Base-by-base conservation (phyloP, 208 protist species). In the Leishmania braziliensis region DNA sequence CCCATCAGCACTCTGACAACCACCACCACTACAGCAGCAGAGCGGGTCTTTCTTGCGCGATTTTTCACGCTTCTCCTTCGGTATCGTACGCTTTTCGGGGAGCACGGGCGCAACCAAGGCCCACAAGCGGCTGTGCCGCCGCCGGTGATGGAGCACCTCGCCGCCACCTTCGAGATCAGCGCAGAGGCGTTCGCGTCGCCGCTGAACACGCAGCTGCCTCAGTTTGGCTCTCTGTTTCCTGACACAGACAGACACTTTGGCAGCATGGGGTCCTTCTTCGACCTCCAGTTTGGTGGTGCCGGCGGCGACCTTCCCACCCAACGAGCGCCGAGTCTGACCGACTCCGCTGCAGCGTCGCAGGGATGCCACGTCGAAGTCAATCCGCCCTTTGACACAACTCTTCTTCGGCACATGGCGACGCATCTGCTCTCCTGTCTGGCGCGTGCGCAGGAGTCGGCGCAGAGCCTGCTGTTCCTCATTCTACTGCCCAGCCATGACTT, bases 111-210 rank as follows among this genome's bases (percentile, higher is more conserved):
- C 85, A 95, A 95, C 69, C 88, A 92, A 65, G 92, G 92, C 50
- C 90, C 90, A 18, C 92, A 95, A 23, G 91, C 90, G 9, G 90
- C 92, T 29, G 75, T 95, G n/a, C 90, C 90, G 14, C 89, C 92
- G 0, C 60, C 84, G 6, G 76, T 93, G 20, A 86, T 97, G 82
- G 69, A 84, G 53, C 18, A 77, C 8, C 86, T 97, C 10, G 71
- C 80, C 20, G 23, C 48, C 48, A 56, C 66, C 58, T 94, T 97
- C 76, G 77, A 83, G 46, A 88, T 96, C 29, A 56, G 66, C n/a
- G 81, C 85, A 16, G 96, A 98, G 88, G 94, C 90, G 23, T 98
- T 98, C 80, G 96, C 94, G 20, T 96, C 91, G 3, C 96, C 96
- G 43, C 71, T 98, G 33, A 98, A 98, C 77, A 87, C 87, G 69